These are phyloP conservation scores for Carpinus fangiana DNA, from an alignment of 306 rosid genomes.

Conservation along the genomic window DNA sequence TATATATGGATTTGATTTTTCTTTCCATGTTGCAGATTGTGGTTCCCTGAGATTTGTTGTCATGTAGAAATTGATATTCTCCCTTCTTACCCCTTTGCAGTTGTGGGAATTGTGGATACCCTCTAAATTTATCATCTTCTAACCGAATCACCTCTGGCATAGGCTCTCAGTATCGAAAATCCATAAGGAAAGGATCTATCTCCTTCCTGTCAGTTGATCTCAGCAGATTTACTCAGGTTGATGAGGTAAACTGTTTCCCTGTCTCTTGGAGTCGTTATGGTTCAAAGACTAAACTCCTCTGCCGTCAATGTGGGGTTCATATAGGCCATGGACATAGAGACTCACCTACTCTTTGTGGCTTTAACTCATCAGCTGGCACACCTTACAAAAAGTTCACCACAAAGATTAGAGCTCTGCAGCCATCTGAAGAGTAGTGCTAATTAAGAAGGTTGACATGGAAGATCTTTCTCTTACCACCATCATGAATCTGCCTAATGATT, in stretches of 20 bases:
- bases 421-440: constrained; percentile 47
- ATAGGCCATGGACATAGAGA: constrained; percentile 61
- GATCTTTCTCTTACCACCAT: constrained; percentile 42
- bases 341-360: constrained; percentile 52
- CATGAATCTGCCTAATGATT: constrained; percentile 58
- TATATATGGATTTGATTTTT: background rate
- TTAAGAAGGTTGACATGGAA: constrained; percentile 45
- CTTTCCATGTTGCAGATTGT: constrained; percentile 13
- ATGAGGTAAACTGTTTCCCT: constrained; percentile 56
- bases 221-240: constrained; percentile 69
- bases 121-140: constrained; percentile 57
- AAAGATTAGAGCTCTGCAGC: constrained; percentile 53
- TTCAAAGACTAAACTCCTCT: constrained; percentile 57
- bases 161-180: constrained; percentile 52
- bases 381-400: constrained; percentile 42
- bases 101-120: constrained; percentile 72
- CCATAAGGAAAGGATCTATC: constrained; percentile 53
- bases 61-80: constrained; percentile 8
- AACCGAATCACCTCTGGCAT: constrained; percentile 59
- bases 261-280: constrained; percentile 41
- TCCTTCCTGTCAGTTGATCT: constrained; percentile 56
- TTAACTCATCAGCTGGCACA: constrained; percentile 46
- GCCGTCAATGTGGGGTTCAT: constrained; percentile 60
- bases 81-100: constrained; percentile 29
- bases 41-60: constrained; percentile 27